phyloP scores from a whole-genome alignment of 2,329 filamentous ascomycete species.

The Aspergillus sp. region DNA sequence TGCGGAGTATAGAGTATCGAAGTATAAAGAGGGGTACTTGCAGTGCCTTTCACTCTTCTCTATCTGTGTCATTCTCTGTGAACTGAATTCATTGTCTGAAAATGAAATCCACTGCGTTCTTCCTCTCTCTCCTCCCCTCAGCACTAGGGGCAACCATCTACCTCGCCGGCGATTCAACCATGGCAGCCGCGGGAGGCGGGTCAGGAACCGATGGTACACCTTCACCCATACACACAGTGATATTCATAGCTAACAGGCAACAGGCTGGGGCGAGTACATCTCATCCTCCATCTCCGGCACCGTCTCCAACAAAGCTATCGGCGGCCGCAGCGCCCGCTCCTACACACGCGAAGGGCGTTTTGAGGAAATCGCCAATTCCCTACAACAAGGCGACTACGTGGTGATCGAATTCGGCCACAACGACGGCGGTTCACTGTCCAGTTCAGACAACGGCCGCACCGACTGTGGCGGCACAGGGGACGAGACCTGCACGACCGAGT shows the following conservation, averaged over 20 bases:
- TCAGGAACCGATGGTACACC: constrained; percentile 17
- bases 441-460: constrained; percentile 55
- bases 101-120: constrained; percentile 16
- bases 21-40: too few species aligned
- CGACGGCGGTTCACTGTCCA: constrained; percentile 54
- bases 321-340: constrained; percentile 59
- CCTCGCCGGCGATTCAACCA: constrained; percentile 31
- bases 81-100: background rate
- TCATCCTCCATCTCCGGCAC: constrained; percentile 43
- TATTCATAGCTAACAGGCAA: constrained; percentile 1
- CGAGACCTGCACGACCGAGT: constrained; percentile 49
- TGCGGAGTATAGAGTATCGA: too few species aligned
- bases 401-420: constrained; percentile 70
- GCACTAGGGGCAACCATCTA: constrained; percentile 22
- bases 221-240: background rate
- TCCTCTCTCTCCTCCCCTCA: constrained; percentile 17
- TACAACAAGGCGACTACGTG: constrained; percentile 57
- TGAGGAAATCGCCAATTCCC: constrained; percentile 46
- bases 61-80: background rate
- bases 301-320: constrained; percentile 59
- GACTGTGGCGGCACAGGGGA: constrained; percentile 51
- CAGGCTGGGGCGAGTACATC: constrained; percentile 59
- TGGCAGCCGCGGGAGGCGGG: constrained; percentile 21
- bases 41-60: too few species aligned
- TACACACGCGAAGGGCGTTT: constrained; percentile 63